These are phyloP conservation scores for Chlorencoelia australis DNA, from an alignment of 2,329 filamentous ascomycete species.

Conservation along the genomic window DNA sequence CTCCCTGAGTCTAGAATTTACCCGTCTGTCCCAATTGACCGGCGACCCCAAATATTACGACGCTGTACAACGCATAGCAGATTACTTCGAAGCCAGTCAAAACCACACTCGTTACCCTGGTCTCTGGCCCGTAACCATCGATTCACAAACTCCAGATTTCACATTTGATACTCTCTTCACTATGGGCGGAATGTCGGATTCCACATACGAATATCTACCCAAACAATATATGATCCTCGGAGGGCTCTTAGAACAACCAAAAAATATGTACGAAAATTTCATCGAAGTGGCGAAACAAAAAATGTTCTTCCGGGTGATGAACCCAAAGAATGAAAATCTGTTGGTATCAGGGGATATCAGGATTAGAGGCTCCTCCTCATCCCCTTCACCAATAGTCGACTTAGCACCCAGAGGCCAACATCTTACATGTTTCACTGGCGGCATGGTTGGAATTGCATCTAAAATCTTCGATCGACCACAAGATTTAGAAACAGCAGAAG, in stretches of 20 bases:
- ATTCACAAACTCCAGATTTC: constrained; percentile 36
- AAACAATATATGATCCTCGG: constrained; percentile 32
- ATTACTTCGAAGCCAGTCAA: constrained; percentile 47
- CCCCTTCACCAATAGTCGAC: constrained; percentile 33
- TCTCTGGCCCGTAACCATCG: constrained; percentile 50
- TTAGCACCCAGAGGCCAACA: constrained; percentile 42
- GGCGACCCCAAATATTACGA: constrained; percentile 53
- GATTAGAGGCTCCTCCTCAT: constrained; percentile 29
- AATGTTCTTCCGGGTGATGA: constrained; percentile 36
- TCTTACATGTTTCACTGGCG: constrained; percentile 62
- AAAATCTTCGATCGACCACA: constrained; percentile 45
- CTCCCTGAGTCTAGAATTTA: constrained; percentile 51
- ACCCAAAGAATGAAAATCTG: constrained; percentile 30
- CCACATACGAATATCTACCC: constrained; percentile 55
- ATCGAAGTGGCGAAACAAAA: constrained; percentile 36
- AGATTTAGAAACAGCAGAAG: constrained; percentile 45
- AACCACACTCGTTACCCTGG: constrained; percentile 46
- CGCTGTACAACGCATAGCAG: constrained; percentile 46
- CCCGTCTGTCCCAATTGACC: constrained; percentile 52
- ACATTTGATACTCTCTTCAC: constrained; percentile 44
- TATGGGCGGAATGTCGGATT: constrained; percentile 47
- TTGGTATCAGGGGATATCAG: constrained; percentile 39
- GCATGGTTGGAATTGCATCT: constrained; percentile 59
- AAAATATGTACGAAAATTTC: constrained; percentile 35
- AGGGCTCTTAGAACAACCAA: constrained; percentile 14